Evolutionary conservation across 441 rosid genomes (phyloP), one percentile per base, ranked within the genome.

Genomic region (Arabidopsis lyrata): DNA sequence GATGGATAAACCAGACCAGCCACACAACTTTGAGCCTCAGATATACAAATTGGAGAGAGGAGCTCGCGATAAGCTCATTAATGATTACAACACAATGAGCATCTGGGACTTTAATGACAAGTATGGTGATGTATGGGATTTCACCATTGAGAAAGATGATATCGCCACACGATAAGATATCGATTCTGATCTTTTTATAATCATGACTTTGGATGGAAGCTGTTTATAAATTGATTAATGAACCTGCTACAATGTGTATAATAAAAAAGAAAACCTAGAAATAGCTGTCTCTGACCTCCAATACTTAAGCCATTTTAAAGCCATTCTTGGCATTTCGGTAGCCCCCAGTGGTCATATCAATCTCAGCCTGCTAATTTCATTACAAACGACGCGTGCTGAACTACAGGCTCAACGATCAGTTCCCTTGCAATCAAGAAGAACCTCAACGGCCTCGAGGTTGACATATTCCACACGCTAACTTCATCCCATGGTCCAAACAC

Each of bases 21-120:
- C 96, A 50, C 95, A 88, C 77, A 87, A 94, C 83, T 94, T 94
- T 29, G 98, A 94, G 75, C 98, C 98, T 15, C 93, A 91, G 79
- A 93, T 93, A 54, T 91, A 90, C 83, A 85, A 82, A 57, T 81
- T 90, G 90, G 96, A 90, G 75, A 87, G 92, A 67, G 96, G 91
- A 74, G 96, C 91, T 68, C 96, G 98, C 5, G 97, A 91, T 74
- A 91, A 91, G 85, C 78, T 93, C 41, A 90, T 94, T 50, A 81
- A 75, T 16, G 96, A 91, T 75, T 91, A 94, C 77, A 94, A 94
- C 31, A 70, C 87, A 29, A 94, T 94, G 97, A 85, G 81, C 76
- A 91, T 87, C 15, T 91, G 98, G 97, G 97, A 94, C 52, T 91
- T 91, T 66, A 94, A 91, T 71, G 95, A 90, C 81, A 91, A 94